These are phyloP conservation scores for Venustampulla echinocandica DNA, from an alignment of 495 filamentous ascomycete species.

Conservation along the genomic window DNA sequence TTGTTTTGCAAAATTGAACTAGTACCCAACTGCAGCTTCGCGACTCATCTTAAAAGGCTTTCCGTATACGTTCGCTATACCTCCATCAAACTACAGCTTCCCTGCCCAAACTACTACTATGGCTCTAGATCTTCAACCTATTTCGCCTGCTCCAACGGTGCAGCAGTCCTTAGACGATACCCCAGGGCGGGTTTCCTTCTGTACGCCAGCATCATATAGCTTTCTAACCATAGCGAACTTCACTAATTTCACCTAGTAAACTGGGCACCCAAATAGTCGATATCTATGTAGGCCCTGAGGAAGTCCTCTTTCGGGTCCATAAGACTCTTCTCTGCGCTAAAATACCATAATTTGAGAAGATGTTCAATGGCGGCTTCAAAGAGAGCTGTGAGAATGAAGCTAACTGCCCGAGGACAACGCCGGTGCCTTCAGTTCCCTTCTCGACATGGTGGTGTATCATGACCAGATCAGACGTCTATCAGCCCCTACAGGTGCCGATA, in stretches of 20 bases:
- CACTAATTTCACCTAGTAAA: slow-evolving; percentile 1
- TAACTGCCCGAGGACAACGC: not conserved
- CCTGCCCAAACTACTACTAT: too few species aligned
- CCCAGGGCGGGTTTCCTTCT: not conserved
- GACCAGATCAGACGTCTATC: not conserved
- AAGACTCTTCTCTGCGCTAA: not conserved
- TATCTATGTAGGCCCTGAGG: not conserved
- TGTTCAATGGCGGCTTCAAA: not conserved
- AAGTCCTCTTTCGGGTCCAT: not conserved
- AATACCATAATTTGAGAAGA: slow-evolving; percentile 1
- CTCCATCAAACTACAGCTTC: too few species aligned
- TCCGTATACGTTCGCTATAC: too few species aligned
- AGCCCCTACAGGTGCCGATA: not conserved
- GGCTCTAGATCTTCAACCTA: too few species aligned
- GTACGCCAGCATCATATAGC: not conserved
- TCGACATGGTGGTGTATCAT: not conserved
- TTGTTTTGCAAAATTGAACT: too few species aligned
- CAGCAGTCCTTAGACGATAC: not conserved
- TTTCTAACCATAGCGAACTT: too few species aligned
- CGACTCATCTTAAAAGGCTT: too few species aligned
- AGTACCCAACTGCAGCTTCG: too few species aligned
- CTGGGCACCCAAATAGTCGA: not conserved
- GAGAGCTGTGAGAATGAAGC: not conserved
- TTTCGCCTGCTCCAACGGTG: not conserved
- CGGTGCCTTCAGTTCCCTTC: not conserved